These are phyloP conservation scores for Clohesyomyces aquaticus DNA, from an alignment of 495 filamentous ascomycete genomes.

Conservation along the genomic window DNA sequence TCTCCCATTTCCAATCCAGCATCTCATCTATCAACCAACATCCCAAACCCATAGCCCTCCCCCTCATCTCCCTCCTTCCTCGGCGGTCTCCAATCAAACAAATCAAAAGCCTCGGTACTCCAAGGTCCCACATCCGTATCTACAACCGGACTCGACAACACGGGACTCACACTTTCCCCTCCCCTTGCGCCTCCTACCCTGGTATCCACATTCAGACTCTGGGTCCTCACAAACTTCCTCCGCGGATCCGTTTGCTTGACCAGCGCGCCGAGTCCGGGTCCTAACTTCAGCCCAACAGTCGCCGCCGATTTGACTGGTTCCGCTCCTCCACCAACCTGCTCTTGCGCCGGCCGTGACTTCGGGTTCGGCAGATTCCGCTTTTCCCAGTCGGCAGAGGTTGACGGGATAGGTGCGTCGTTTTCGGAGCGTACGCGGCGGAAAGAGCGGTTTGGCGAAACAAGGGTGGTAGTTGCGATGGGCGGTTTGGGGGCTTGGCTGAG, in stretches of 20 bases:
- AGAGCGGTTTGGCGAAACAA: constrained; percentile 3
- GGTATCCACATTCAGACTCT: constrained; percentile 29
- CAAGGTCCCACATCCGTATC: constrained; percentile 54
- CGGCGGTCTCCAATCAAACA: constrained; percentile 59
- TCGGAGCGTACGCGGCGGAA: constrained; percentile 19
- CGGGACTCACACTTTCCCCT: neutral
- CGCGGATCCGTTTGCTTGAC: constrained; percentile 33
- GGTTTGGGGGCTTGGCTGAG: neutral
- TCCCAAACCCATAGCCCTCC: constrained; percentile 24
- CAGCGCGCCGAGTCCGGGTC: constrained; percentile 24
- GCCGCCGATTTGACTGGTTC: too few relatives aligned
- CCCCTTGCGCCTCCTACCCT: constrained; percentile 13
- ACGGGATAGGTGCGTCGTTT: constrained; percentile 36
- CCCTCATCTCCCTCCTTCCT: constrained; percentile 37
- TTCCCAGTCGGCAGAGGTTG: constrained; percentile 22
- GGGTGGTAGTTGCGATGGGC: too few relatives aligned
- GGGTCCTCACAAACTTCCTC: constrained; percentile 20
- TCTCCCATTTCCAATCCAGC: neutral
- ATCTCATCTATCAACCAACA: constrained; percentile 14
- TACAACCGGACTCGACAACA: constrained; percentile 7
- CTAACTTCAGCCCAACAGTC: too few relatives aligned
- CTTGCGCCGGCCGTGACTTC: too few relatives aligned
- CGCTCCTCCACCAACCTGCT: too few relatives aligned
- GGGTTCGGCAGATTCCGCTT: constrained; percentile 19
- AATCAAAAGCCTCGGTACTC: constrained; percentile 62